Base-by-base conservation (phyloP, 139 green algal genomes). In the Volvox africanus region DNA sequence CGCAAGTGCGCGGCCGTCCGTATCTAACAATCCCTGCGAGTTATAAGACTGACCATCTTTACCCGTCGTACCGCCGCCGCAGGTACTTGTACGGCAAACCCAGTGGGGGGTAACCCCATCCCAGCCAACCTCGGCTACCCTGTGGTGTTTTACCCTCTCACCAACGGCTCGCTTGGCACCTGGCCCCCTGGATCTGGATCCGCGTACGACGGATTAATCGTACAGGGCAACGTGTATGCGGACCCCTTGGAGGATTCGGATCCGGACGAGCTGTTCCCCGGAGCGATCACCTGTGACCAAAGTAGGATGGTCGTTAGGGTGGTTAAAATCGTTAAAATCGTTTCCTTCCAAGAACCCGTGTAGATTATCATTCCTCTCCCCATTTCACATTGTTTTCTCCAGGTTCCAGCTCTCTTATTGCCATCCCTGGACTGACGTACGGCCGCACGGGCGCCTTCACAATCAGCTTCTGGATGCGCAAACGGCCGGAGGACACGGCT, bases 401-500 rank as follows among this genome's bases (percentile, higher is more conserved):
- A 90, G 86, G 68, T 24, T 30, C n/a, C 44, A 76, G 21, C 86
- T 77, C 71, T 13, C 35, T 92, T 55, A 76, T 92, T 19, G 24
- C 65, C 44, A 76, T 92, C 22, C 71, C 82, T 28, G 73, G 80
- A 28, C 61, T 92, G 55, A 61, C 89, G 68, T 92, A 91, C 82
- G 95, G 88, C 24, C 85, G 84, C 24, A 87, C 75, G 6, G 95
- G 95, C 21, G 75, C 90, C 65, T 96, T 96, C 80, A 86, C 95
- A 1, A 32, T 97, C 30, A 96, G 95, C 78, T n/a, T 97, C 2
- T 97, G 95, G 95, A 84, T 96, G 77, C 94, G 88, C 68, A 73
- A 93, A 11, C 78, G 28, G 33, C 61, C 61, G 3, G 37, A 89
- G 33, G 86, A 91, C 80, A 61, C 18, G 17, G 11, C 78, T 13